phyloP scores from a whole-genome alignment of 176 grass and related monocot genomes.

The Oryza meyeriana region DNA sequence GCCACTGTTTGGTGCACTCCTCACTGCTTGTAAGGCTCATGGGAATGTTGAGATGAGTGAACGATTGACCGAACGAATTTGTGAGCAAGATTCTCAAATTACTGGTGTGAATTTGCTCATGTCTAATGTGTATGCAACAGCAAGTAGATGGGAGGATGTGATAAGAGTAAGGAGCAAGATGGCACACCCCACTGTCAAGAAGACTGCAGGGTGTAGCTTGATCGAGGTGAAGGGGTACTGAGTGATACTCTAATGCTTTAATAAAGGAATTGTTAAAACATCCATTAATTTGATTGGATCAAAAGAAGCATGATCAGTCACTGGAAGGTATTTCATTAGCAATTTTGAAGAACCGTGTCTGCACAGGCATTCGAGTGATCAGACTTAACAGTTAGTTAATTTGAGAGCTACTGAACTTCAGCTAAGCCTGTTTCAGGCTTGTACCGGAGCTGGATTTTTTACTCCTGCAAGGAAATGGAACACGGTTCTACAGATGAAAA shows the following conservation, averaged over 20 bases:
- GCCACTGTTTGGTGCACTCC: constrained; percentile 55
- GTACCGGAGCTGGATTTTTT: background rate
- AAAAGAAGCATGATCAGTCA: background rate
- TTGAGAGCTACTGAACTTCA: background rate
- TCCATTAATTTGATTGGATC: background rate
- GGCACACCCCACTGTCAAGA: constrained; percentile 49
- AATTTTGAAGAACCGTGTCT: background rate
- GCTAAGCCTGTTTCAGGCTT: background rate
- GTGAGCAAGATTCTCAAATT: constrained; percentile 32
- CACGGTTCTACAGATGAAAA: constrained; percentile 43
- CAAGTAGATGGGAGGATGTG: constrained; percentile 57
- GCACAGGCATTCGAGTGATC: background rate
- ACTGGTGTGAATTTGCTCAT: constrained; percentile 53
- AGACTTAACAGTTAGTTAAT: constrained; percentile 11
- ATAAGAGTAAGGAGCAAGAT: constrained; percentile 55
- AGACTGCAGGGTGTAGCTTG: constrained; percentile 63
- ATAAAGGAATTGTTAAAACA: constrained; percentile 15
- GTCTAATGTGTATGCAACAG: constrained; percentile 64
- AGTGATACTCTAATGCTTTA: constrained; percentile 11
- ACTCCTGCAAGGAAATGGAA: constrained; percentile 19
- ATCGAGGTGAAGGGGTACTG: constrained; percentile 48
- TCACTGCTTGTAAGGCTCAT: constrained; percentile 56
- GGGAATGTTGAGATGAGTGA: constrained; percentile 54
- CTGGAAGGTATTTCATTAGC: background rate
- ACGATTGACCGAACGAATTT: constrained; percentile 41